Evolutionary conservation across 257 asterid genomes (phyloP), one percentile per base, ranked within the genome.

Genomic region (Linderniella brevidens): DNA sequence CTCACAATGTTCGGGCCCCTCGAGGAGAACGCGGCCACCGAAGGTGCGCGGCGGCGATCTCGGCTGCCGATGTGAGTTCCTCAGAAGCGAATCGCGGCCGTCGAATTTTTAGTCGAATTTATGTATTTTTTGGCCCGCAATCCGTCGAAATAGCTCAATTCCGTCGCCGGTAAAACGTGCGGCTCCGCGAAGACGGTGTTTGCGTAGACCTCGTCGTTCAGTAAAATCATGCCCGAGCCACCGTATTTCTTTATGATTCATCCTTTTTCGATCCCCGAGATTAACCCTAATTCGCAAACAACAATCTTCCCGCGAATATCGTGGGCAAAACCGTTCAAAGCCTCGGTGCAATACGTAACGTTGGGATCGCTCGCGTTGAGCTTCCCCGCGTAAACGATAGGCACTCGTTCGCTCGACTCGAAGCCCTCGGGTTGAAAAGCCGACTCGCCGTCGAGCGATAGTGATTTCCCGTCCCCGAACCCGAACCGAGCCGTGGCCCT

Each of bases 1-100:
- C 82, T 70, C 9, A 65, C 68, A 11, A 41, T 5, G n/a, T 62
- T 67, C 0, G 82, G 82, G 3, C 82, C 82, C 43, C 82, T 49
- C 0, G 82, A 74, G 19, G 82, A 74, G 56, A 70, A 70, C 0
- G 32, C 32, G 32, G 32, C 32, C 32, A 25, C 32, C 6, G 62
- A 64, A 3, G 78, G 46, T 1, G 68, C 73, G 3, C 29, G 0
- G 7, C 78, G 82, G 18, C 68, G 70, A 16, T 14, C 8, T 0
- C 39, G 13, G 8, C 39, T 48, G 0, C 73, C 78, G 0, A 74
- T 58, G 0, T 35, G 17, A 0, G 82, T 74, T 19, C 82, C 76
- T 18, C 19, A 9, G 19, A 67, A 74, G 4, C 13, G 0, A 35
- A 74, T 37, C 13, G 70, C 51, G 1, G 75, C 78, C 0, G 52